Percentiles rank a stretch among this genome's conserved stretches.
phyloP scores from a whole-genome alignment of 2,329 filamentous ascomycete species.

The Xylariaceae sp. region DNA sequence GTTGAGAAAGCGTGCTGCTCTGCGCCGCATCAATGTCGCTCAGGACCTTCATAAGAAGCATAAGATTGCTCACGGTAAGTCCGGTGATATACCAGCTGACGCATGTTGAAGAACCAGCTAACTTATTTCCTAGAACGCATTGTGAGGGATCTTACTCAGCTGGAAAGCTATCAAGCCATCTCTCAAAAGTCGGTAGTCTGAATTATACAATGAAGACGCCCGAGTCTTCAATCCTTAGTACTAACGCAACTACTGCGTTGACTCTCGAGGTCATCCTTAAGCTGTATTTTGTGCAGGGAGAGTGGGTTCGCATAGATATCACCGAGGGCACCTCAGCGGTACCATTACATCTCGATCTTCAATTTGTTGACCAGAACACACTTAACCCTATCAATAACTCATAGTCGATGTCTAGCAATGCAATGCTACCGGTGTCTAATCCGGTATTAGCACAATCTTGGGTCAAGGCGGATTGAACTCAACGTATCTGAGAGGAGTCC shows the following conservation, averaged over 20 bases:
- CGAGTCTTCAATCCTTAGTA: neutral
- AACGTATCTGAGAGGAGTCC: conserved; percentile 33
- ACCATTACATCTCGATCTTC: conserved; percentile 37
- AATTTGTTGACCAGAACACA: conserved; percentile 36
- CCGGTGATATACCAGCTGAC: no score
- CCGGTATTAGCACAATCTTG: conserved; percentile 26
- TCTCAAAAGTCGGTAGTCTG: no score
- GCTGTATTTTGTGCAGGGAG: neutral
- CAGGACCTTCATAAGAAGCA: no score
- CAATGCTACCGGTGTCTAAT: conserved; percentile 39
- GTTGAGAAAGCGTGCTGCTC: no score
- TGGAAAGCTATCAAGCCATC: no score
- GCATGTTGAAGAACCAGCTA: no score
- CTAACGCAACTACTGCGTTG: neutral
- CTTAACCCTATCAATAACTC: conserved; percentile 31
- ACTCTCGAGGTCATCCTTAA: neutral
- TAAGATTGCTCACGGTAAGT: no score
- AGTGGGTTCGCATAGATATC: conserved; percentile 23
- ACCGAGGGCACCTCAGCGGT: conserved; percentile 36
- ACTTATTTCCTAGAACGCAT: no score
- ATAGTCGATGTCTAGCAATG: conserved; percentile 36
- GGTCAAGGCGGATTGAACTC: conserved; percentile 29
- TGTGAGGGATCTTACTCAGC: no score
- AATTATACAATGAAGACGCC: no score
- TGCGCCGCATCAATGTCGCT: no score